Percentiles rank a stretch among this genome's conserved stretches.
These are phyloP conservation scores for Sordariomycetes sp. DNA, from an alignment of 2,329 filamentous ascomycete genomes.

Conservation along the genomic window DNA sequence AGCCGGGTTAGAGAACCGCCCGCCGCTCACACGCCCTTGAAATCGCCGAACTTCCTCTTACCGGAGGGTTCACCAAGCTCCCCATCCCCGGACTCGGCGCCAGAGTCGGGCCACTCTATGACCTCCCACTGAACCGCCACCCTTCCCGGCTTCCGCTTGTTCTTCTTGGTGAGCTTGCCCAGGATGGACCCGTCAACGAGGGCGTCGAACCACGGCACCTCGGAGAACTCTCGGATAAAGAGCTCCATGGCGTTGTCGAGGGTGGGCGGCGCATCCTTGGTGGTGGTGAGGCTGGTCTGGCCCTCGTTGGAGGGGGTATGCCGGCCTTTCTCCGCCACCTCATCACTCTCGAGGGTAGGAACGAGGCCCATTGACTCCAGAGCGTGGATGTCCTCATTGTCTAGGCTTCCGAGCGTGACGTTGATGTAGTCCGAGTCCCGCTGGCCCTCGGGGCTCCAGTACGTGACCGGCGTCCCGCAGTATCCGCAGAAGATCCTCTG, in stretches of 20 bases:
- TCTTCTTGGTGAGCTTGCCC: background rate
- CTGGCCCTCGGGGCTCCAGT: conserved; percentile 66
- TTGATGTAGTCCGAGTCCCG: conserved; percentile 70
- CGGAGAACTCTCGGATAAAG: conserved; percentile 9
- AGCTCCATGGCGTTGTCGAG: conserved; percentile 10
- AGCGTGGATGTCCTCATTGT: conserved; percentile 57
- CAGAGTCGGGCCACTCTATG: background rate
- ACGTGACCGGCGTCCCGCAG: conserved; percentile 77
- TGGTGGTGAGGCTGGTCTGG: conserved; percentile 13
- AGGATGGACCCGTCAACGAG: conserved; percentile 3
- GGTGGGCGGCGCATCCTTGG: conserved; percentile 13
- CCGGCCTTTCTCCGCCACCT: conserved; percentile 9
- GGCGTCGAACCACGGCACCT: conserved; percentile 72
- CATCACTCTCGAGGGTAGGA: conserved; percentile 29
- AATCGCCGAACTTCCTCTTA: conserved; percentile 1
- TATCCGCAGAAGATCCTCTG: conserved; percentile 72
- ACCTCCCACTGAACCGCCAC: conserved; percentile 2
- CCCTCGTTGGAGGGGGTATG: background rate
- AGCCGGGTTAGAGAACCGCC: background rate
- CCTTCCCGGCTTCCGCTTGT: background rate
- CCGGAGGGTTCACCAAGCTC: background rate
- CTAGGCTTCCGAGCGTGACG: conserved; percentile 68
- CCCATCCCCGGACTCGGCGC: background rate
- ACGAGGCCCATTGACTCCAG: conserved; percentile 69
- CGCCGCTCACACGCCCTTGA: background rate